Evolutionary conservation across 1,139 yeast species (phyloP).

Genomic region (Yamadazyma songkhlaensis): DNA sequence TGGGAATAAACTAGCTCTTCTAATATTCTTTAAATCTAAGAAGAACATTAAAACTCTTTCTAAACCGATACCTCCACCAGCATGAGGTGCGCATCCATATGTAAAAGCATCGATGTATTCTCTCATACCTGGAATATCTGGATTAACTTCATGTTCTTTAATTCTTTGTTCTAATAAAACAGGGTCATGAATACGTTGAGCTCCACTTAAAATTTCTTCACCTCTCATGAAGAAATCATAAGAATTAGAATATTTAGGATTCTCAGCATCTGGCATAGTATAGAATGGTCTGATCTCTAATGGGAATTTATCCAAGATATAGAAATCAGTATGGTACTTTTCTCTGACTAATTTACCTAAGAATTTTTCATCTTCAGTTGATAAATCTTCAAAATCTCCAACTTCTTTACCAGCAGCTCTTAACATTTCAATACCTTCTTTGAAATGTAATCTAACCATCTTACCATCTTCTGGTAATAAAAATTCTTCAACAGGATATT

Average conservation of each 20-base stretch:
- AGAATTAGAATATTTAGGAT: conserved; percentile 89
- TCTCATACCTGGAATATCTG: conserved; percentile 73
- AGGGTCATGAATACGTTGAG: conserved; percentile 97
- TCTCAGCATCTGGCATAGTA: conserved; percentile 97
- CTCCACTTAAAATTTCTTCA: conserved; percentile 97
- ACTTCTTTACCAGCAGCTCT: conserved; percentile 80
- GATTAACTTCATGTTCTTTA: conserved; percentile 78
- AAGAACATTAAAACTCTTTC: conserved; percentile 99
- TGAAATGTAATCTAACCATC: conserved; percentile 87
- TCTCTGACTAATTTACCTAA: conserved; percentile 91
- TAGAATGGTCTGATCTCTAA: conserved; percentile 94
- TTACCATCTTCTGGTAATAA: conserved; percentile 85
- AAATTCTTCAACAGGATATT: conserved; percentile 97
- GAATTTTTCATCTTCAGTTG: conserved; percentile 91
- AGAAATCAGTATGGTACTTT: conserved; percentile 94
- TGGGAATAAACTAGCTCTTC: conserved; percentile 98
- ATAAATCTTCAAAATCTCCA: conserved; percentile 83
- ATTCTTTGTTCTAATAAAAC: conserved; percentile 78
- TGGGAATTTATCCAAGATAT: conserved; percentile 97
- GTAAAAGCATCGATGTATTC: conserved; percentile 92
- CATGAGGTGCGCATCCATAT: conserved; percentile 98
- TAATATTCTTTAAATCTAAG: conserved; percentile 92
- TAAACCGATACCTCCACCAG: conserved; percentile 99
- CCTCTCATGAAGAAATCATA: conserved; percentile 99
- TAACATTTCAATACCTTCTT: conserved; percentile 85